Evolutionary conservation across 345 rosid genomes (phyloP).

Genomic region (Heritiera littoralis): DNA sequence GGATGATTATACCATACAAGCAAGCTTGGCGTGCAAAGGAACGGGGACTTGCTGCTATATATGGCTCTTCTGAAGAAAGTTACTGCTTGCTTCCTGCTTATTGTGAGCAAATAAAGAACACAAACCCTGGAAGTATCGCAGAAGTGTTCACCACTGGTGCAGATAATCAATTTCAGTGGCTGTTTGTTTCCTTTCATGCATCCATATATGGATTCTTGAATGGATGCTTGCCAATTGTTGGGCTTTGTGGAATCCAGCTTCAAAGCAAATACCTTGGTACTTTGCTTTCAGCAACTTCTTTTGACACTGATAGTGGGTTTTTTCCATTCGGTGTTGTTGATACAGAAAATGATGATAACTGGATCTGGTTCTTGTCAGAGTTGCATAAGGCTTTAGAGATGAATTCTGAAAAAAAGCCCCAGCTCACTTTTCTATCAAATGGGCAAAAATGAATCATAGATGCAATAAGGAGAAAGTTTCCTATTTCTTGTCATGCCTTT

Average conservation of each 20-base stretch:
- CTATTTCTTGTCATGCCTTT: conserved; percentile 40
- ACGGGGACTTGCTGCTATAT: conserved; percentile 56
- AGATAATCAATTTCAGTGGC: conserved; percentile 51
- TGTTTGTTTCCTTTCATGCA: conserved; percentile 47
- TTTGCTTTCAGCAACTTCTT: conserved; percentile 51
- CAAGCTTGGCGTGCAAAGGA: conserved; percentile 73
- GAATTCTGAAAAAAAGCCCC: conserved; percentile 37
- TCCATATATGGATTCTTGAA: conserved; percentile 49
- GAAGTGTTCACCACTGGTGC: conserved; percentile 49
- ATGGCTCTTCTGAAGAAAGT: conserved; percentile 67
- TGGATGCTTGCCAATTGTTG: conserved; percentile 52
- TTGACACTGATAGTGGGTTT: conserved; percentile 56
- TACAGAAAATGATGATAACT: conserved; percentile 50
- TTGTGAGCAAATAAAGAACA: conserved; percentile 52
- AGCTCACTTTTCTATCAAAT: conserved; percentile 41
- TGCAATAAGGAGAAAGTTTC: conserved; percentile 43
- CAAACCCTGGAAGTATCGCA: conserved; percentile 51
- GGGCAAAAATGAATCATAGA: conserved; percentile 42
- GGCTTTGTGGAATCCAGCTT: conserved; percentile 51
- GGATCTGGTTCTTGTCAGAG: conserved; percentile 64
- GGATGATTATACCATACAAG: conserved; percentile 56
- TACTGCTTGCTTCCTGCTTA: conserved; percentile 50
- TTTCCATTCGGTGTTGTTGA: conserved; percentile 62
- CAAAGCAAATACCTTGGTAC: conserved; percentile 62
- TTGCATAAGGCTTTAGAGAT: conserved; percentile 48